Base-by-base conservation (phyloP, 2,329 filamentous ascomycete genomes). In the Pezicula neosporulosa region DNA sequence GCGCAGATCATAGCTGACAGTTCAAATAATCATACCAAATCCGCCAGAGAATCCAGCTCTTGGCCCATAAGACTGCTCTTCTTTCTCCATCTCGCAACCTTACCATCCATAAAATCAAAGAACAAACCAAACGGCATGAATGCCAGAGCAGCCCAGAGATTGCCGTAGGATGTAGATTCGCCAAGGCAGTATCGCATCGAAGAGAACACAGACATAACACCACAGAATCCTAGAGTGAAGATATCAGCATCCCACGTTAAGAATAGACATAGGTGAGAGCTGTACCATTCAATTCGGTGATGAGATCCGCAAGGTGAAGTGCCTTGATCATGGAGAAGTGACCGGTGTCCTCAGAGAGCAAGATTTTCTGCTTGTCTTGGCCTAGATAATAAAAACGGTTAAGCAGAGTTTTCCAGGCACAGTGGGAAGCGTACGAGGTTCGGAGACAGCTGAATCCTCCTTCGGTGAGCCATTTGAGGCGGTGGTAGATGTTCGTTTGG, bases 1-100 rank as follows among this genome's bases (percentile, higher is more conserved):
- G 37, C 48, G 19, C 28, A 44, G 48, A 48, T 39, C 47, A 18
- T 35, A 44, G 36, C 43, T 13, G 47, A 47, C 19, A 15, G 37
- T 28, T 24, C 4, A 28, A 13, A 6, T 24, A 18, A 36, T 65
- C 82, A 27, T 86, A 96, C 91, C 77, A 99, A 70, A 69, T 99
- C 94, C 50, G 94, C 94, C 44, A 99, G 78, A 6, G 93, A 97
- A 70, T 99, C 94, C 50, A 99, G 77, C 72, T 99, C 94, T 71
- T 97, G 93, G 12, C 94, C 94, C 93, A 99, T 97, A 68, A 99
- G 77, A 63, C 89, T 95, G 64, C 90, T 94, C 85, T 97, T 99
- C 74, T 90, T 87, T 68, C 94, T 85, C 94, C 94, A 97, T 59
- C 94, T 81, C 57, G 94, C 94, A 50, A 99, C 92, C 68, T 92